Base-by-base conservation (phyloP, 495 filamentous ascomycete species). In the Aspergillus carlsbadensis region DNA sequence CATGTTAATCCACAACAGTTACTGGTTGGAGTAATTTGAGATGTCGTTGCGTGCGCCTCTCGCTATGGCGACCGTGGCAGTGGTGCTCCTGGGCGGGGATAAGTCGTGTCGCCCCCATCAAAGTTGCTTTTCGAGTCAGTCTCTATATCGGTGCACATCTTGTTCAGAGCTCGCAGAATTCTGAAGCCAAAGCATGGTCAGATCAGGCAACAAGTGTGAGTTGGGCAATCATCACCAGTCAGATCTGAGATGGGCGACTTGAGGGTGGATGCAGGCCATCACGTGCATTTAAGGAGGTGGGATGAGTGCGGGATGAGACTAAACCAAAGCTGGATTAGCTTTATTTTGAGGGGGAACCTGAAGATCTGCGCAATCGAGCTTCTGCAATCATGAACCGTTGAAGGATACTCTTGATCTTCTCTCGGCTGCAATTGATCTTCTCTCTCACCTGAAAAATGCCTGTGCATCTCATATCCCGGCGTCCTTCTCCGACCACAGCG, bases 401-500 rank as follows among this genome's bases (percentile, higher is more conserved):
- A 20, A 8, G 7, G 39, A 20, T 42, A 29, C 26, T 29, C n/a
- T 35, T 49, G n/a, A 52, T 17, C 3, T 44, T 17, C 41, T 29
- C 26, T 8, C 4, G 26, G 26, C 26, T n/a, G 26, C 17, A 43
- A 53, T 43, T 49, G 44, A 33, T 18, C 29, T n/a, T 29, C 26
- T 35, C 17, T 26, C 21, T 37, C 13, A 13, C 10, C 43, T 2
- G 33, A 57, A 33, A 40, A 48, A 76, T 78, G 68, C 78, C 73
- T 22, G 70, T 73, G 31, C 80, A 70, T 55, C 85, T 95, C 37
- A 81, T 77, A 56, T 81, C 82, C 48, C 82, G 83, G 63, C 87
- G 87, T 46, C 90, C 91, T 43, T 93, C 91, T 34, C 87, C 90
- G 37, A 92, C 90, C 20, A 93, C 91, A n/a, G 84, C 85, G 60